These are phyloP conservation scores for Vitis cinerea DNA, from an alignment of 164 flowering plant genomes.

Conservation along the genomic window DNA sequence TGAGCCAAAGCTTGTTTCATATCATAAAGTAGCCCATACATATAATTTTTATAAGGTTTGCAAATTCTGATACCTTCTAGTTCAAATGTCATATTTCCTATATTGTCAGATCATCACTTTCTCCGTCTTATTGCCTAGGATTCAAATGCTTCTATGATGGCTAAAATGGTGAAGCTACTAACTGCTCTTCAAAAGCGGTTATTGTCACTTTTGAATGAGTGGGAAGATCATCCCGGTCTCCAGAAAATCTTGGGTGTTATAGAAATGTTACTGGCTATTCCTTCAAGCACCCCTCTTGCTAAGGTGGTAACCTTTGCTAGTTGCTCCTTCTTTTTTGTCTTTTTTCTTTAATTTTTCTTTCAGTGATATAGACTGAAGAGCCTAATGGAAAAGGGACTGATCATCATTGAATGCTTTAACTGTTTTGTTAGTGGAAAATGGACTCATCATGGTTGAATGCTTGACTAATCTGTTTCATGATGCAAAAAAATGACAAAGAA, in stretches of 20 bases:
- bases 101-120: neutral
- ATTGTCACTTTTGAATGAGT: conserved; percentile 46
- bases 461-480: no score
- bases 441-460: no score
- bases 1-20: conserved; percentile 35
- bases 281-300: conserved; percentile 69
- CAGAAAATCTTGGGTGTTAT: conserved; percentile 57
- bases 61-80: neutral
- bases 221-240: conserved; percentile 76
- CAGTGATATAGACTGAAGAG: no score
- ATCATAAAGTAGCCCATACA: conserved; percentile 17
- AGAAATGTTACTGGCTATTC: conserved; percentile 69
- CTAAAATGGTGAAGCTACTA: conserved; percentile 64
- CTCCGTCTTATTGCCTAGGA: conserved; percentile 39
- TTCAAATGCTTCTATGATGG: conserved; percentile 64
- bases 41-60: conserved; percentile 84
- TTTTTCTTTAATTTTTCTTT: no score
- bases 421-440: no score
- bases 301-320: conserved; percentile 48
- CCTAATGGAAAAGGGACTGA: no score
- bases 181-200: conserved; percentile 37
- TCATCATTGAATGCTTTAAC: no score
- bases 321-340: neutral
- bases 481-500: no score
- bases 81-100: neutral